Evolutionary conservation across 495 filamentous ascomycete species (phyloP).

Genomic region (Penicillium antarcticum): DNA sequence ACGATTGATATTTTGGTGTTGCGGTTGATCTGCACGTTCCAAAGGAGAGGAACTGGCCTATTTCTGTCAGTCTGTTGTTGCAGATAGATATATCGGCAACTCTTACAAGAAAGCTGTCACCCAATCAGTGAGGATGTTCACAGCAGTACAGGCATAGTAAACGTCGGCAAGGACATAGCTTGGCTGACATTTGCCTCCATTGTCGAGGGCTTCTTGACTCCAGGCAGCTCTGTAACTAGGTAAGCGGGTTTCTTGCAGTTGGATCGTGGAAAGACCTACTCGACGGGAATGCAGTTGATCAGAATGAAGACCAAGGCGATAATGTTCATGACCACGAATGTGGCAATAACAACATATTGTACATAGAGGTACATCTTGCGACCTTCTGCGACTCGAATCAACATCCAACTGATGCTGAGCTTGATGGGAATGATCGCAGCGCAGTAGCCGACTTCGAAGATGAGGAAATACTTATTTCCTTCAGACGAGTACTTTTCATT

Average conservation of each 20-base stretch:
- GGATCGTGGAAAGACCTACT: conserved; percentile 4
- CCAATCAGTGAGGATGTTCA: conserved; percentile 27
- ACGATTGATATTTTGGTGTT: conserved; percentile 46
- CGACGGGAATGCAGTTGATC: conserved; percentile 21
- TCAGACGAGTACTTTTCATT: conserved; percentile 15
- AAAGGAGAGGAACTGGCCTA: conserved; percentile 44
- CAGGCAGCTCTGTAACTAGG: conserved; percentile 16
- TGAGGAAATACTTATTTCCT: conserved; percentile 24
- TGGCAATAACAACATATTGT: conserved; percentile 18
- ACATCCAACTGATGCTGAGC: conserved; percentile 27
- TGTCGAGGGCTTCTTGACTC: conserved; percentile 9
- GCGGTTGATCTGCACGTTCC: conserved; percentile 44
- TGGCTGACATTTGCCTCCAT: conserved; percentile 19
- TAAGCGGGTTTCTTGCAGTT: neutral
- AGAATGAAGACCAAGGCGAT: conserved; percentile 25
- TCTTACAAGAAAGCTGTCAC: conserved; percentile 46
- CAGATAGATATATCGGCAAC: neutral
- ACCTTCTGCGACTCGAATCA: conserved; percentile 24
- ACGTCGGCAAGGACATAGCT: conserved; percentile 20
- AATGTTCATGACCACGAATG: conserved; percentile 19
- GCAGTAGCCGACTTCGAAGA: conserved; percentile 28
- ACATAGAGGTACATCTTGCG: conserved; percentile 17
- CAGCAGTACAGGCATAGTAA: conserved; percentile 25
- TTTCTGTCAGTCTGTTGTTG: neutral
- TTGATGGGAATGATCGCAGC: conserved; percentile 28